A percentile compares a stretch with the other conserved stretches of the same genome.
phyloP scores from a whole-genome alignment of 192 early-diverging fungal species.

The Backusella australiensis region DNA sequence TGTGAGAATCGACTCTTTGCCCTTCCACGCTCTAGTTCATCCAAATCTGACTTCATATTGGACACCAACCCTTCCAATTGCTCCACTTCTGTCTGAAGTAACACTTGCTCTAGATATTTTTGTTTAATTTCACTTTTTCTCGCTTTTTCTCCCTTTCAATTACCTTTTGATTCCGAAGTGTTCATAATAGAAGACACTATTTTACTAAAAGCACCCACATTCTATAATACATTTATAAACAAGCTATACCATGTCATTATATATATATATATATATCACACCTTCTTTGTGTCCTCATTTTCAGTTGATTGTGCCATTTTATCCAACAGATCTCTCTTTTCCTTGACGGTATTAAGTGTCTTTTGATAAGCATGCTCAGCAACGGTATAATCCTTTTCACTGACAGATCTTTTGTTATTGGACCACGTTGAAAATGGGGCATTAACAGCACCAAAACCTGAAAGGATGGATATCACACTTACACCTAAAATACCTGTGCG shows the following conservation, averaged over 20 bases:
- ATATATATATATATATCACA: not conserved
- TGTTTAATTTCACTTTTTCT: not conserved
- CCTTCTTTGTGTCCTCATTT: not conserved
- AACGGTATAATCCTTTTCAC: not conserved
- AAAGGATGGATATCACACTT: slow-evolving; percentile 88
- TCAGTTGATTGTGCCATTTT: not conserved
- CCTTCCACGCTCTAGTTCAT: slow-evolving; percentile 20
- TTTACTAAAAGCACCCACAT: not conserved
- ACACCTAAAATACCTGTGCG: slow-evolving; percentile 89
- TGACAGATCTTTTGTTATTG: slow-evolving; percentile 56
- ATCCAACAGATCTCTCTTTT: slow-evolving; percentile 37
- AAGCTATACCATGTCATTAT: not conserved
- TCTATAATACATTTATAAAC: not conserved
- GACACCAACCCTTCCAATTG: slow-evolving; percentile 10
- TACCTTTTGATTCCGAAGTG: not conserved
- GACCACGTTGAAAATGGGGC: slow-evolving; percentile 84
- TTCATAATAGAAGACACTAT: slow-evolving; percentile 1
- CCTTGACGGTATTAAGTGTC: slow-evolving; percentile 61
- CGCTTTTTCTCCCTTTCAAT: not conserved
- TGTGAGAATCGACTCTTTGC: slow-evolving; percentile 14
- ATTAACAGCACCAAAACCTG: slow-evolving; percentile 94
- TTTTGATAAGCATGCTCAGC: slow-evolving; percentile 53
- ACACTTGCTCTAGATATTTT: not conserved
- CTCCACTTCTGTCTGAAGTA: slow-evolving; percentile 21
- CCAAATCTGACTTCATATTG: slow-evolving; percentile 28